Base-by-base conservation (phyloP, 805 yeast species). In the Barnettozyma vustinii region DNA sequence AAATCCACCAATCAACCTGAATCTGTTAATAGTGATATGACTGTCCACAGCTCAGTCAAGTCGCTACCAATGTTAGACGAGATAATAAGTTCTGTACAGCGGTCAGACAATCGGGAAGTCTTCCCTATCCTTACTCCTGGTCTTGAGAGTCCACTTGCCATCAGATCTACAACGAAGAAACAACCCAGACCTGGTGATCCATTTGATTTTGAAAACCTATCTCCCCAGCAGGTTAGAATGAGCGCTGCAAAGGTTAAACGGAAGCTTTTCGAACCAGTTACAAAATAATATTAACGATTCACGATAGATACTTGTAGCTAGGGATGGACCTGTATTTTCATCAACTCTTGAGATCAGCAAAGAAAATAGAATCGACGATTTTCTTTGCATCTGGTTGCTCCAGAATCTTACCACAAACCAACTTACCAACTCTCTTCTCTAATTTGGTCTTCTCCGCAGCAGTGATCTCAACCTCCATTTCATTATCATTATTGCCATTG, bases 281-380 rank as follows among this genome's bases (percentile, higher is more conserved):
- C 30, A 13, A 20, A 20, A 23, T 7, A 12, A n/a, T n/a, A 45
- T 12, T 27, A 50, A 47, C 45, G 46, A 42, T 42, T 40, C 12
- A 30, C 33, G 33, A 30, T 30, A 30, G 4, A 15, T 7, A 30
- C 16, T 13, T 30, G 33, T 30, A 30, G 33, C 33, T 30, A 30
- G 16, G n/a, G 8, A 30, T 30, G 33, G 12, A 30, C 16, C 33
- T 40, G 40, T 18, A 23, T 45, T 42, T 39, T 37, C 27, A 45
- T 30, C 36, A 52, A 27, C 44, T 27, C 36, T 51, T 49, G 20
- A 61, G 48, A 57, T 84, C 91, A 9, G 92, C 96, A 61, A 86
- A 83, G 62, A 85, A 86, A 10, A 87, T 75, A 6, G 90, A 90
- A 52, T 78, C 71, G 26, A 74, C 74, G 13, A 86, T 70, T 40